phyloP scores from a whole-genome alignment of 2,329 filamentous ascomycete species.

The Zymoseptoria passerinii region DNA sequence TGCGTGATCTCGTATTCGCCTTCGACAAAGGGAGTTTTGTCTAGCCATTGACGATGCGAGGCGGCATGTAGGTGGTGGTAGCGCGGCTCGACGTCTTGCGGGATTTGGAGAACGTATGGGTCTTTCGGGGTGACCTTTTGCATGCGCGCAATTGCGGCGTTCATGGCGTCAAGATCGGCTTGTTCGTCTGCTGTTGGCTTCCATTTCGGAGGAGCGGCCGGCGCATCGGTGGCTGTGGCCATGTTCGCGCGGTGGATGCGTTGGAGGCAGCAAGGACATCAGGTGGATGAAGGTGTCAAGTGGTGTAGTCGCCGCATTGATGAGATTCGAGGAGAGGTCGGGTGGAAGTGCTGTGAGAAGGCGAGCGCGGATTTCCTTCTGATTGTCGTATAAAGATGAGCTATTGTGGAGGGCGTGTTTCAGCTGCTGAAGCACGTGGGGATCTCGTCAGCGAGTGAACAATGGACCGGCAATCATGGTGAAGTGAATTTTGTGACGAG shows the following conservation, averaged over 20 bases:
- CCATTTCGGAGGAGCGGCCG: slow-evolving; percentile 8
- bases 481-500: neutral
- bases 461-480: neutral
- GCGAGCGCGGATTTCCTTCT: neutral
- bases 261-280: neutral
- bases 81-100: slow-evolving; percentile 33
- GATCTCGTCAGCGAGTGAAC: neutral
- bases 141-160: slow-evolving; percentile 37
- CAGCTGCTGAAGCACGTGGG: neutral
- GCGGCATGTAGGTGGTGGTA: slow-evolving; percentile 36
- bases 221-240: slow-evolving; percentile 11
- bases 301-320: neutral
- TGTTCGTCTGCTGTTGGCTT: slow-evolving; percentile 20
- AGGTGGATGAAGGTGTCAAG: neutral
- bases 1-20: slow-evolving; percentile 50
- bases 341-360: neutral
- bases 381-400: neutral
- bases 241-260: slow-evolving; percentile 6
- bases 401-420: neutral
- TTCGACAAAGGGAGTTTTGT: slow-evolving; percentile 44
- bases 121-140: slow-evolving; percentile 33
- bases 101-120: slow-evolving; percentile 43
- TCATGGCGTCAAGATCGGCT: slow-evolving; percentile 33
- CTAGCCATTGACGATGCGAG: slow-evolving; percentile 34
- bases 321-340: neutral